These are phyloP conservation scores for Aspergillus haitiensis DNA, from an alignment of 495 filamentous ascomycete genomes.

Conservation along the genomic window DNA sequence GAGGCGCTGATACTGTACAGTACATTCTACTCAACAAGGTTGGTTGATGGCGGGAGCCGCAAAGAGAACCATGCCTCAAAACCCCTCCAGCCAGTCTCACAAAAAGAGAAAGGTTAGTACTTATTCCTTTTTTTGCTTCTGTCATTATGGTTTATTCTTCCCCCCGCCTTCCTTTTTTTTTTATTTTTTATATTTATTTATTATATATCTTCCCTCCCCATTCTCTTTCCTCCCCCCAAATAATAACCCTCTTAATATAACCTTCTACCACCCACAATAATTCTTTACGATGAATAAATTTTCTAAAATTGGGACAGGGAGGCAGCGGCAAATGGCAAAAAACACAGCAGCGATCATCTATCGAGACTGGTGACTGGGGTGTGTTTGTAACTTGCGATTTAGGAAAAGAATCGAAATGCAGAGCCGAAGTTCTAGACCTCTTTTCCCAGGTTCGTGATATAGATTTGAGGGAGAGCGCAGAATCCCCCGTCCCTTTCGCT, in stretches of 20 bases:
- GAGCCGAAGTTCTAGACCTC: background rate
- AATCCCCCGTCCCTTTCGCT: background rate
- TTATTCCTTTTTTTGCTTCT: background rate
- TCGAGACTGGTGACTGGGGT: conserved; percentile 1
- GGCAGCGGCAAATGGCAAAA: background rate
- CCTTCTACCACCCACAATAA: no score
- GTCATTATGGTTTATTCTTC: background rate
- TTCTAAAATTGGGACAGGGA: background rate
- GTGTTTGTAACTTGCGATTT: conserved; percentile 2
- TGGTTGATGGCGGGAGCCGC: background rate
- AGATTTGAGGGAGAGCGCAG: no score
- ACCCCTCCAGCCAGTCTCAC: background rate
- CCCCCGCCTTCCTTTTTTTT: background rate
- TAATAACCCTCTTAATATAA: no score
- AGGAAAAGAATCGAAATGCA: background rate
- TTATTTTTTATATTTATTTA: no score
- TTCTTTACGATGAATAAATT: background rate
- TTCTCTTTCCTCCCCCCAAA: no score
- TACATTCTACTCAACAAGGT: background rate
- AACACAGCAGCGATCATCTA: background rate
- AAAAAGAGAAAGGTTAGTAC: background rate
- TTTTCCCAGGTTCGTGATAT: background rate
- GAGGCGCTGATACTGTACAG: background rate
- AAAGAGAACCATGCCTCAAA: background rate
- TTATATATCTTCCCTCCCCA: no score